Conservation (phyloP, 2,329 filamentous ascomycete genomes). For the Colletotrichum horii region DNA sequence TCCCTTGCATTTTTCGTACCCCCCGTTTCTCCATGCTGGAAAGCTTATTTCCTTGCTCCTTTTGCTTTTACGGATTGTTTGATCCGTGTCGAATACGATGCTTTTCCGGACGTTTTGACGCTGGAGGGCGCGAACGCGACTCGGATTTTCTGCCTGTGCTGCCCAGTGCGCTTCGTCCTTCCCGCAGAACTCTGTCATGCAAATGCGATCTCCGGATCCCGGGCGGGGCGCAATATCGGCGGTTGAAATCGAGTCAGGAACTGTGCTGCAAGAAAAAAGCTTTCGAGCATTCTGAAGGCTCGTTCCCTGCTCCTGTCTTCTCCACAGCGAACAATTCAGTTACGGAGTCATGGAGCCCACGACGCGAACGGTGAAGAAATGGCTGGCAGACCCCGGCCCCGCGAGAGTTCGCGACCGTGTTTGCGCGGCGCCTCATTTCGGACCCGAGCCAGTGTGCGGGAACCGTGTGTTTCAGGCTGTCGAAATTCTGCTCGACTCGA, state of each 20-base stretch:
- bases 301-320: not conserved
- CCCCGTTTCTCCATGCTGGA: not conserved
- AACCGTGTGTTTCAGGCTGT: not conserved
- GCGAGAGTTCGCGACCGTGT: not conserved
- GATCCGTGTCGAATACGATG: not conserved
- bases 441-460: slow-evolving; percentile 8
- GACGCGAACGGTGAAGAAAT: not conserved
- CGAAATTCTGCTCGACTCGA: not conserved
- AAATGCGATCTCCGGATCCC: not conserved
- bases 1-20: not conserved
- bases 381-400: not conserved
- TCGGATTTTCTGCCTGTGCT: not conserved
- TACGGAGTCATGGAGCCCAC: not conserved
- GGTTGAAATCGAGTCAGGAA: not conserved
- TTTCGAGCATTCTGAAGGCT: not conserved
- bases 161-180: not conserved
- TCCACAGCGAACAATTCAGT: not conserved
- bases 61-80: not conserved
- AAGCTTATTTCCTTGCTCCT: not conserved
- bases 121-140: not conserved
- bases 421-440: not conserved
- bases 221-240: not conserved
- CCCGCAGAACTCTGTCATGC: not conserved
- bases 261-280: not conserved
- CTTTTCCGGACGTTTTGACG: not conserved